A percentile compares a stretch with the other conserved stretches of the same genome.
Conservation (phyloP, 2,329 filamentous ascomycete species). For the Alternaria conjuncta region DNA sequence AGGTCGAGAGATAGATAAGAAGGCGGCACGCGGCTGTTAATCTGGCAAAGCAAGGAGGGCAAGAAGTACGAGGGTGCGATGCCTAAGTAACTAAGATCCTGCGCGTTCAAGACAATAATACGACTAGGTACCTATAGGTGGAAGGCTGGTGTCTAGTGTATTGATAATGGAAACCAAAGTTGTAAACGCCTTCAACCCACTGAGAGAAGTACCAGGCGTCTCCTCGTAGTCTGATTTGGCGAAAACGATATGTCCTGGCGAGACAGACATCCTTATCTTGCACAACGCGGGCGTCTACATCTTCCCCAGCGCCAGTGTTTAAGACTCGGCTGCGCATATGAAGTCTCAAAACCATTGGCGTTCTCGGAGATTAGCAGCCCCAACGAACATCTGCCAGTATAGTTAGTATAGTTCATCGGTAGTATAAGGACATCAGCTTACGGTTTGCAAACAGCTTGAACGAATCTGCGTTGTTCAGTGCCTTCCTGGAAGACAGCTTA, state of each 20-base stretch:
- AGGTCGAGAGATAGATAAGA: not conserved
- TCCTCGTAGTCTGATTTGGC: not conserved
- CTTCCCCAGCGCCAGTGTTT: not conserved
- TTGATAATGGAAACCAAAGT: not conserved
- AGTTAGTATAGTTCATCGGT: not conserved
- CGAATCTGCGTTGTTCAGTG: constrained; percentile 69
- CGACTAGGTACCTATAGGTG: too few species aligned
- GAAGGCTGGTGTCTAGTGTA: not conserved
- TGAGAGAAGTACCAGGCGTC: not conserved
- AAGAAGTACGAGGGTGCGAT: not conserved
- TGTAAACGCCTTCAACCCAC: not conserved
- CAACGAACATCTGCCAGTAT: not conserved
- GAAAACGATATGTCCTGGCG: not conserved
- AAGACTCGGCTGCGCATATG: not conserved
- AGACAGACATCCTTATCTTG: not conserved
- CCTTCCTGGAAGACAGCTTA: constrained; percentile 56
- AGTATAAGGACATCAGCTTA: constrained; percentile 17
- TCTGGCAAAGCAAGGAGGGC: not conserved
- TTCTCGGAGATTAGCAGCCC: not conserved
- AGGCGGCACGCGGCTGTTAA: not conserved
- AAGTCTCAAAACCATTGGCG: not conserved
- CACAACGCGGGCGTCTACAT: not conserved
- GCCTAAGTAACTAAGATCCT: not conserved
- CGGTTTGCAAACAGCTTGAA: constrained; percentile 63
- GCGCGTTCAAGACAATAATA: not conserved